phyloP scores from a whole-genome alignment of 2,329 filamentous ascomycete species.

The Aspergillus eucalypticola region DNA sequence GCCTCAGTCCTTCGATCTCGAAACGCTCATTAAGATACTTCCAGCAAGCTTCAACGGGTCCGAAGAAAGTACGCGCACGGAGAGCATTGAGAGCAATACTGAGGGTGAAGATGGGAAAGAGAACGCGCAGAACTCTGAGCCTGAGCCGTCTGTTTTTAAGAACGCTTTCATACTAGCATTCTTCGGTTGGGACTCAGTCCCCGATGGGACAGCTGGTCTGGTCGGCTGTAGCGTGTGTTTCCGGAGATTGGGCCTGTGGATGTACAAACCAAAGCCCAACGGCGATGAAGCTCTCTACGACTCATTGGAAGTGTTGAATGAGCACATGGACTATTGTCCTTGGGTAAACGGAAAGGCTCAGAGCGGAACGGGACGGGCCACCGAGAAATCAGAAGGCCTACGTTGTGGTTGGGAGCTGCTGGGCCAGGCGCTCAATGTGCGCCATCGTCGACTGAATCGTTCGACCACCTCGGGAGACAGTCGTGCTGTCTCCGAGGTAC shows the following conservation, averaged over 20 bases:
- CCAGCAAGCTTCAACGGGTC: constrained; percentile 27
- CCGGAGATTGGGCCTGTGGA: constrained; percentile 86
- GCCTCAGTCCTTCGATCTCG: constrained; percentile 35
- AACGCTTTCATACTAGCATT: constrained; percentile 69
- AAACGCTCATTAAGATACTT: constrained; percentile 31
- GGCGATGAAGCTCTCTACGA: constrained; percentile 37
- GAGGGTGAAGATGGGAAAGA: background rate
- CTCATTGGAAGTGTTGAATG: constrained; percentile 66
- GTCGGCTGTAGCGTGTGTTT: constrained; percentile 84
- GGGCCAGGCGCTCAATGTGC: constrained; percentile 44
- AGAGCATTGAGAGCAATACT: constrained; percentile 20
- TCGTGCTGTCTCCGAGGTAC: constrained; percentile 31
- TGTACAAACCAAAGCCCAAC: constrained; percentile 78
- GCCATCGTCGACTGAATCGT: constrained; percentile 35
- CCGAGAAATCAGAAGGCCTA: constrained; percentile 34
- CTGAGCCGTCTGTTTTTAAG: constrained; percentile 50
- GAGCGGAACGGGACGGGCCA: constrained; percentile 43
- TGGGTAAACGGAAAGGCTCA: constrained; percentile 70
- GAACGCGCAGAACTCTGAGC: constrained; percentile 13
- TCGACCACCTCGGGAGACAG: constrained; percentile 28
- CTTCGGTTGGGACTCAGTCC: constrained; percentile 69
- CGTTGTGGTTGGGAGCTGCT: constrained; percentile 51
- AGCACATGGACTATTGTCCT: constrained; percentile 82
- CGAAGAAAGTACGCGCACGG: constrained; percentile 1
- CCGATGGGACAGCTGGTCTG: constrained; percentile 56